phyloP scores from a whole-genome alignment of 2,329 filamentous ascomycete genomes.

The Diaporthe longicolla region DNA sequence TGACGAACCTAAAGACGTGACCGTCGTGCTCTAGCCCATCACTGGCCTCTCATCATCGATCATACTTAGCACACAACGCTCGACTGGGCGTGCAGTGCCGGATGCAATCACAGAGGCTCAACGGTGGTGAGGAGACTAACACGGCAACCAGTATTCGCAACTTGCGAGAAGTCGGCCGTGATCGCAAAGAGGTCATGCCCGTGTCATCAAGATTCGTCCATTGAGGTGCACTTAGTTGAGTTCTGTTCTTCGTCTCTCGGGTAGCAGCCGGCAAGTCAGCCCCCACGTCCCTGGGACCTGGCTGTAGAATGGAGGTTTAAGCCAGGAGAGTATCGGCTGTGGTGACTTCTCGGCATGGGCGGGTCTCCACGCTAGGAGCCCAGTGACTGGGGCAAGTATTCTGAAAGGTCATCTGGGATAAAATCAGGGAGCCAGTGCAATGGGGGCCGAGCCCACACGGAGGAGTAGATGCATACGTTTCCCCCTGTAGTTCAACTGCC shows the following conservation, averaged over 20 bases:
- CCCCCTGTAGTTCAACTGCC: too few species aligned
- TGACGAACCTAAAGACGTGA: neutral
- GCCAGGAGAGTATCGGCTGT: conserved; percentile 42
- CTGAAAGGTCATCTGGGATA: conserved; percentile 31
- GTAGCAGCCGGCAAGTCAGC: neutral
- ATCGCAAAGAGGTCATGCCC: neutral
- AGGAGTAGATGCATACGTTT: too few species aligned
- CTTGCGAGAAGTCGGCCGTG: neutral
- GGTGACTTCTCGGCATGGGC: neutral
- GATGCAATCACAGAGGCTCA: too few species aligned
- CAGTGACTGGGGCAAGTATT: neutral
- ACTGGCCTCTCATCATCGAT: too few species aligned
- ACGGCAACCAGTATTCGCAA: too few species aligned
- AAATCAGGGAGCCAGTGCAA: too few species aligned
- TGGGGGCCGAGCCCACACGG: too few species aligned
- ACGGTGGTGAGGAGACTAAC: too few species aligned
- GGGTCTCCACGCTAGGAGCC: conserved; percentile 44
- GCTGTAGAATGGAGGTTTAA: conserved; percentile 45
- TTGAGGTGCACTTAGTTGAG: neutral
- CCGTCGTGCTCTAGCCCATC: too few species aligned
- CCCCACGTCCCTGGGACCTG: conserved; percentile 48
- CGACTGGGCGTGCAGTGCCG: too few species aligned
- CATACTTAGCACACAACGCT: too few species aligned
- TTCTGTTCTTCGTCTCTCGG: neutral
- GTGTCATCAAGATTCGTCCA: too few species aligned